phyloP scores from a whole-genome alignment of 305 asterid species.

The Solanum hybrid region DNA sequence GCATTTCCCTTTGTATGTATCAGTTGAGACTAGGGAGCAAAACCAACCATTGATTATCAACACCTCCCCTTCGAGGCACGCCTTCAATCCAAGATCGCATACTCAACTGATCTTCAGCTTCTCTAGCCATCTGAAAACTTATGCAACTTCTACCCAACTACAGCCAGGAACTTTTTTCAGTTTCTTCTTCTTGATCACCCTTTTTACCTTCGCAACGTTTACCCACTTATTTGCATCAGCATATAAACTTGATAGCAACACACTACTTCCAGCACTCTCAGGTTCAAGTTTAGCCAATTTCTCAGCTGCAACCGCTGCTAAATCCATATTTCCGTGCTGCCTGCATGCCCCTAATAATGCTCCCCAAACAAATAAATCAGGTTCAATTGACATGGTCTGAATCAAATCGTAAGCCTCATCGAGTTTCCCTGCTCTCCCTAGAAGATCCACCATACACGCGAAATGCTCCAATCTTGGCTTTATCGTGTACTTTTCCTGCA shows the following conservation, averaged over 20 bases:
- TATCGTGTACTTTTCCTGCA: slow-evolving; percentile 45
- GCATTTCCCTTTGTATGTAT: not conserved
- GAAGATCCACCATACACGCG: slow-evolving; percentile 63
- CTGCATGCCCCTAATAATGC: slow-evolving; percentile 69
- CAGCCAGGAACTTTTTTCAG: slow-evolving; percentile 33
- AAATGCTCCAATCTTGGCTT: slow-evolving; percentile 66
- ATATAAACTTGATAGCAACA: slow-evolving; percentile 38
- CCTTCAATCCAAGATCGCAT: not conserved
- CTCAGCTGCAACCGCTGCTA: slow-evolving; percentile 56
- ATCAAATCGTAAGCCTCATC: slow-evolving; percentile 43
- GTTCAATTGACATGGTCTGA: slow-evolving; percentile 39
- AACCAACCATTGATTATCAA: not conserved
- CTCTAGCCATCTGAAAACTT: not conserved
- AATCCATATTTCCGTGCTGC: slow-evolving; percentile 35
- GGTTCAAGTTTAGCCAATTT: slow-evolving; percentile 51
- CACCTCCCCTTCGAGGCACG: too few relatives aligned
- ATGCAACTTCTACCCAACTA: slow-evolving; percentile 45
- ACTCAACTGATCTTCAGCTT: not conserved
- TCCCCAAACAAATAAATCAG: slow-evolving; percentile 69
- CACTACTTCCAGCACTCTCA: slow-evolving; percentile 44
- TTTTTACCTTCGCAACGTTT: slow-evolving; percentile 38
- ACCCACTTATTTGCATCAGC: slow-evolving; percentile 43
- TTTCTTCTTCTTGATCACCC: slow-evolving; percentile 45
- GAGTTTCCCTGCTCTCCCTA: slow-evolving; percentile 63
- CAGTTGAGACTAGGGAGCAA: not conserved